A percentile compares a stretch with the other conserved stretches of the same genome.
Evolutionary conservation across 495 filamentous ascomycete genomes (phyloP).

Genomic region (Extremus antarcticus): DNA sequence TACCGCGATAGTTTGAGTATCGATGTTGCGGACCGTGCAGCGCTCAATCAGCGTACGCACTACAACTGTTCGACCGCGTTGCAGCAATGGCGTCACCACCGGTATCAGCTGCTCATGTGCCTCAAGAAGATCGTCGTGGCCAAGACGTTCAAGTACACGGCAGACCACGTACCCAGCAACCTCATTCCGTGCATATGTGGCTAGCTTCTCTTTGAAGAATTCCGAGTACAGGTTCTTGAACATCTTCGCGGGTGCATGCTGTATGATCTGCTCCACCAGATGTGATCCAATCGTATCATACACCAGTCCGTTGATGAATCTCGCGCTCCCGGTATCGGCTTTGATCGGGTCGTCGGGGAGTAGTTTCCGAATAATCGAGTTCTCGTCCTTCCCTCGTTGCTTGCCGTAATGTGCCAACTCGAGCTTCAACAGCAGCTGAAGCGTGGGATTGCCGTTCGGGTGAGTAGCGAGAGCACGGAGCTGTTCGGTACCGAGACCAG

Average conservation of each 20-base stretch:
- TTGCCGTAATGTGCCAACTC: constrained; percentile 64
- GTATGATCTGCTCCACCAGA: constrained; percentile 74
- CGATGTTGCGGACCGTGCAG: constrained; percentile 54
- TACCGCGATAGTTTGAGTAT: constrained; percentile 49
- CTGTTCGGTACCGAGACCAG: constrained; percentile 57
- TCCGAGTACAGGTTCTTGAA: constrained; percentile 76
- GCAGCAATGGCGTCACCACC: constrained; percentile 55
- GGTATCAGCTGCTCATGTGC: constrained; percentile 58
- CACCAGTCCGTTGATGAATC: constrained; percentile 72
- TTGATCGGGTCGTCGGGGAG: constrained; percentile 53
- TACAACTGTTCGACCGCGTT: constrained; percentile 62
- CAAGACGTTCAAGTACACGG: constrained; percentile 66
- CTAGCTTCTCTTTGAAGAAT: constrained; percentile 64
- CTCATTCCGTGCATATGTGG: constrained; percentile 71
- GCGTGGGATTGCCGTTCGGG: constrained; percentile 74
- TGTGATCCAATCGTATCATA: constrained; percentile 86
- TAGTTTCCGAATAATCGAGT: constrained; percentile 49
- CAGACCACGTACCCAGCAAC: constrained; percentile 78
- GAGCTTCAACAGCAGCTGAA: constrained; percentile 77
- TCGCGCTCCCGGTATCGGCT: constrained; percentile 46
- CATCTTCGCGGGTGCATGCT: constrained; percentile 66
- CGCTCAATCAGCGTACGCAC: constrained; percentile 74
- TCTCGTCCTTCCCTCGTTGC: constrained; percentile 48
- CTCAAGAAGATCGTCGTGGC: constrained; percentile 67
- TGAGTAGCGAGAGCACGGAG: constrained; percentile 74